Percentiles rank a stretch among this genome's conserved stretches.
These are phyloP conservation scores for Mortierella sp. DNA, from an alignment of 371 early-diverging fungal genomes.

Conservation along the genomic window DNA sequence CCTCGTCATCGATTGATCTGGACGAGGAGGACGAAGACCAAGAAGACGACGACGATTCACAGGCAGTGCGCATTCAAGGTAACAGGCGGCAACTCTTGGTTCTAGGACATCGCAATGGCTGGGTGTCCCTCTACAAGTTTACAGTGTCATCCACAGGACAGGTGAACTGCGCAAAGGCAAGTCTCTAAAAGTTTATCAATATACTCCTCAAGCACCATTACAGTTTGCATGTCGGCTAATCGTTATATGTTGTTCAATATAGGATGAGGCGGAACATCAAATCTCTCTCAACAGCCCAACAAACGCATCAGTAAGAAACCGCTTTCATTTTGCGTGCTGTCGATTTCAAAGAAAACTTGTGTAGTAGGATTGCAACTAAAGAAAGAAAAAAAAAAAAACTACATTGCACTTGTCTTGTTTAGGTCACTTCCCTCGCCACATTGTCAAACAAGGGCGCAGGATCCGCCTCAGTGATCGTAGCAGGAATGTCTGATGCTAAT, in stretches of 20 bases:
- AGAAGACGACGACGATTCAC: slow-evolving; percentile 13
- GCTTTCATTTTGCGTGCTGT: background rate
- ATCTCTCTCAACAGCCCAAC: slow-evolving; percentile 17
- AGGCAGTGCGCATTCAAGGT: slow-evolving; percentile 22
- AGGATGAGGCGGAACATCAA: slow-evolving; percentile 26
- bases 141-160: slow-evolving; percentile 37
- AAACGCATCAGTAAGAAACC: slow-evolving; percentile 15
- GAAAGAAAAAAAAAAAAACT: background rate
- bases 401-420: background rate
- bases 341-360: background rate
- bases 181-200: background rate
- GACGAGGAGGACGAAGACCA: slow-evolving; percentile 35
- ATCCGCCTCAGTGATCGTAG: slow-evolving; percentile 39
- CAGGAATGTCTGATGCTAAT: slow-evolving; percentile 47
- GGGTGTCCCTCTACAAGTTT: slow-evolving; percentile 52
- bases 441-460: slow-evolving; percentile 35
- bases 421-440: slow-evolving; percentile 51
- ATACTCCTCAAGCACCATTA: background rate
- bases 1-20: slow-evolving; percentile 26
- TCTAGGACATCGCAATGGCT: slow-evolving; percentile 49
- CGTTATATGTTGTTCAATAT: background rate
- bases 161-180: slow-evolving; percentile 39
- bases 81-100: slow-evolving; percentile 50
- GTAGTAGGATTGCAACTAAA: background rate
- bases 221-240: background rate